A percentile compares a stretch with the other conserved stretches of the same genome.
phyloP scores from a whole-genome alignment of 176 grass and related monocot species.

The Carex cristatella region DNA sequence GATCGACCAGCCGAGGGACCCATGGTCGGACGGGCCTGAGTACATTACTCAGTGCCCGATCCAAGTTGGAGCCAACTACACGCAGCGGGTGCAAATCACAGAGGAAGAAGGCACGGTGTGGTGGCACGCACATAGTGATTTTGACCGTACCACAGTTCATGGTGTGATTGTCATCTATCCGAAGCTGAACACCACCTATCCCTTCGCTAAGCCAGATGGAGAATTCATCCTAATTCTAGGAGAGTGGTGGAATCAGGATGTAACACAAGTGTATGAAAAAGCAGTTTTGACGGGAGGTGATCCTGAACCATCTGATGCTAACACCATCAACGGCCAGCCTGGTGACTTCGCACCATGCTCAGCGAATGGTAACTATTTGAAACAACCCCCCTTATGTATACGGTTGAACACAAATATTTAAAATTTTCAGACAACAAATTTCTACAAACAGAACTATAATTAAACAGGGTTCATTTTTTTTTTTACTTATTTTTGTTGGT shows the following conservation, averaged over 20 bases:
- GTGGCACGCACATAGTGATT: constrained; percentile 35
- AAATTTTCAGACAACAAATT: too few relatives aligned
- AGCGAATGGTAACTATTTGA: not conserved
- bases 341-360: constrained; percentile 27
- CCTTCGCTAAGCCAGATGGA: constrained; percentile 50
- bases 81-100: constrained; percentile 11
- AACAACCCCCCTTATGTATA: too few relatives aligned
- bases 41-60: constrained; percentile 37
- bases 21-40: constrained; percentile 34
- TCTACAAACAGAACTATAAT: too few relatives aligned
- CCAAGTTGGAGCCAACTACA: constrained; percentile 20
- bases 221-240: constrained; percentile 64
- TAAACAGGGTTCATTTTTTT: too few relatives aligned
- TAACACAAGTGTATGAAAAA: constrained; percentile 36
- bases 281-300: constrained; percentile 35
- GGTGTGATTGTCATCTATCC: constrained; percentile 55
- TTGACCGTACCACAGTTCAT: constrained; percentile 26
- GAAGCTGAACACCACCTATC: constrained; percentile 28
- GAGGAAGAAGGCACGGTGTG: constrained; percentile 31
- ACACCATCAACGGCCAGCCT: constrained; percentile 47
- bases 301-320: constrained; percentile 37
- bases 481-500: too few relatives aligned
- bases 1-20: constrained; percentile 23
- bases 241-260: constrained; percentile 55
- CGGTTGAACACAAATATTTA: too few relatives aligned